phyloP scores from a whole-genome alignment of 2,329 filamentous ascomycete species.

The Verticillium klebahnii region DNA sequence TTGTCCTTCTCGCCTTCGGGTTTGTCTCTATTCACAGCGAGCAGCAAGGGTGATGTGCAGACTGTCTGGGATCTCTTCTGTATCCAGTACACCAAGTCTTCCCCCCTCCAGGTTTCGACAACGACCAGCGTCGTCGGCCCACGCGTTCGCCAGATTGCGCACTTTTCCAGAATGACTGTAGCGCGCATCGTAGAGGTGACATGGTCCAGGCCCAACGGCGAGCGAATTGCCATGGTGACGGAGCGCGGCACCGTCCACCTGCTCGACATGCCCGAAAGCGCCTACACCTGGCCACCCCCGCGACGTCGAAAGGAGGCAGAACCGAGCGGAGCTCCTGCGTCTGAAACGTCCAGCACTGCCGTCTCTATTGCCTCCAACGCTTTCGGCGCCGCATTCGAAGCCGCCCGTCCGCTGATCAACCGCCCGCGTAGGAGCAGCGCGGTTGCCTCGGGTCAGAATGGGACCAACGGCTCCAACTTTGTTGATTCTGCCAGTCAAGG shows the following conservation, averaged over 20 bases:
- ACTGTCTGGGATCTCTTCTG: constrained; percentile 76
- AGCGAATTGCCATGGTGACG: constrained; percentile 83
- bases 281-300: constrained; percentile 83
- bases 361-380: constrained; percentile 68
- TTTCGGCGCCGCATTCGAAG: constrained; percentile 65
- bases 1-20: constrained; percentile 73
- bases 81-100: constrained; percentile 58
- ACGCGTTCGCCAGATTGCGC: constrained; percentile 75
- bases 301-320: constrained; percentile 42
- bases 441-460: constrained; percentile 29
- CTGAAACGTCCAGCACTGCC: constrained; percentile 48
- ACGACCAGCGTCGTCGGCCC: constrained; percentile 40
- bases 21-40: constrained; percentile 71
- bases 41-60: constrained; percentile 78
- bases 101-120: constrained; percentile 49
- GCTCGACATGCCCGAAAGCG: constrained; percentile 76
- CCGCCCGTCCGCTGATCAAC: constrained; percentile 55
- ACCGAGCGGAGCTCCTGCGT: constrained; percentile 39
- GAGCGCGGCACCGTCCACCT: constrained; percentile 94
- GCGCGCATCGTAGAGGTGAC: constrained; percentile 86
- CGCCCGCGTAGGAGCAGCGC: constrained; percentile 49
- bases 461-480: constrained; percentile 38
- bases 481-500: constrained; percentile 64
- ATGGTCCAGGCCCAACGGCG: constrained; percentile 78
- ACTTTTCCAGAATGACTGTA: constrained; percentile 87